Conservation (phyloP, 164 flowering plant species). For the Houttuynia cordata region DNA sequence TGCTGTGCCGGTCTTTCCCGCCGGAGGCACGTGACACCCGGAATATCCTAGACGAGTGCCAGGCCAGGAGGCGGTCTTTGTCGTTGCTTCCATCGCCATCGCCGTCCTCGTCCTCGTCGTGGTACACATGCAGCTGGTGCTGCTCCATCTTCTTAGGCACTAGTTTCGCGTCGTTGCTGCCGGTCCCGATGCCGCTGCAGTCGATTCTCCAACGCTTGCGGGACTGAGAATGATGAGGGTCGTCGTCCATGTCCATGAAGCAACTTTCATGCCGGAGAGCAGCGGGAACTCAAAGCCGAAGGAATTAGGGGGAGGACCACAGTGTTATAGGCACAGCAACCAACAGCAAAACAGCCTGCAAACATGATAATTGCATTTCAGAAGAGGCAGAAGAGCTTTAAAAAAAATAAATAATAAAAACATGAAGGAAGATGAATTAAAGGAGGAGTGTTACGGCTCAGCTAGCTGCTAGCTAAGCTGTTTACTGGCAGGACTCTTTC, state of each 20-base stretch:
- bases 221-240: conserved; percentile 35
- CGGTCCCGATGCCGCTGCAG: conserved; percentile 20
- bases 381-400: too few relatives aligned
- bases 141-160: conserved; percentile 10
- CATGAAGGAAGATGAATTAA: too few relatives aligned
- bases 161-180: conserved; percentile 12
- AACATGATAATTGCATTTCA: too few relatives aligned
- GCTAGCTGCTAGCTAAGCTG: too few relatives aligned
- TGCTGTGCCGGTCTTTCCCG: conserved; percentile 87
- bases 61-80: conserved; percentile 27
- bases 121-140: conserved; percentile 19
- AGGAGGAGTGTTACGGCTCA: too few relatives aligned
- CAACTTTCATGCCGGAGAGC: conserved; percentile 53
- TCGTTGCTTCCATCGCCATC: not conserved
- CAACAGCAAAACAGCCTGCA: too few relatives aligned
- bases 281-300: too few relatives aligned
- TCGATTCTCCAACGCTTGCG: conserved; percentile 39
- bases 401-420: too few relatives aligned
- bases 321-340: too few relatives aligned
- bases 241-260: conserved; percentile 61
- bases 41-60: conserved; percentile 68
- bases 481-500: too few relatives aligned
- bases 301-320: not conserved
- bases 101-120: conserved; percentile 22
- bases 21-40: conserved; percentile 89